These are phyloP conservation scores for Polyporus arcularius DNA, from an alignment of 768 basidiomycete genomes.

Conservation along the genomic window DNA sequence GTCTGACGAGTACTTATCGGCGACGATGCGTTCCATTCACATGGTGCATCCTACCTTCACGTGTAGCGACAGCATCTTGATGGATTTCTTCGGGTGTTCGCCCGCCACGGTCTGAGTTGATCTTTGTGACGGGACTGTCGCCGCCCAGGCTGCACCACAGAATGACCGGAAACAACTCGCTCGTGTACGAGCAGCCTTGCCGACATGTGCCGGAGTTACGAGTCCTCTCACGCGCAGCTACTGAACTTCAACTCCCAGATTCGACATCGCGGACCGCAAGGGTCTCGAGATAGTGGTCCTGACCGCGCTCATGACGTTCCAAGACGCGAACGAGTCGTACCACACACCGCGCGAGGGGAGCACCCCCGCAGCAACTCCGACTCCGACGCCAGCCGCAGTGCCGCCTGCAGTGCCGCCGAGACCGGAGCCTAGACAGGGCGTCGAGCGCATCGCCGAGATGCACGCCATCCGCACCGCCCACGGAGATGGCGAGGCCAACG, in stretches of 20 bases:
- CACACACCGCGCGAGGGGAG: slow-evolving; percentile 32
- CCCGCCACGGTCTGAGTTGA: no score
- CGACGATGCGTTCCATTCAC: no score
- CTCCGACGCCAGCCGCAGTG: slow-evolving; percentile 12
- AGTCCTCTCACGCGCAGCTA: no score
- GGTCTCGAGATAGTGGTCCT: slow-evolving; percentile 83
- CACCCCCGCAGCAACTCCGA: slow-evolving; percentile 4
- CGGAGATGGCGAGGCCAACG: slow-evolving; percentile 65
- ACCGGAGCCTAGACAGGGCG: slow-evolving; percentile 63
- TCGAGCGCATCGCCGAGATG: slow-evolving; percentile 71
- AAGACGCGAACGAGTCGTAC: slow-evolving; percentile 63
- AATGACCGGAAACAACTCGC: no score
- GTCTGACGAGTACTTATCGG: no score
- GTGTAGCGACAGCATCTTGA: no score
- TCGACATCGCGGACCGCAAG: slow-evolving; percentile 84
- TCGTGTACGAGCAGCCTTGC: no score
- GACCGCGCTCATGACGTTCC: slow-evolving; percentile 75
- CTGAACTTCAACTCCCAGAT: slow-evolving; percentile 43
- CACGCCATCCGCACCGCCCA: slow-evolving; percentile 49
- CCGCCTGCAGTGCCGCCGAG: slow-evolving; percentile 39
- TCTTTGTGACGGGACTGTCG: no score
- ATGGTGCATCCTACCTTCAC: no score
- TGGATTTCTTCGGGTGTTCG: no score
- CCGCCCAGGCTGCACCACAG: no score
- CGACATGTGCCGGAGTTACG: no score